Conservation (phyloP, 73 alveolate species). For the Tetrahymena borealis region DNA sequence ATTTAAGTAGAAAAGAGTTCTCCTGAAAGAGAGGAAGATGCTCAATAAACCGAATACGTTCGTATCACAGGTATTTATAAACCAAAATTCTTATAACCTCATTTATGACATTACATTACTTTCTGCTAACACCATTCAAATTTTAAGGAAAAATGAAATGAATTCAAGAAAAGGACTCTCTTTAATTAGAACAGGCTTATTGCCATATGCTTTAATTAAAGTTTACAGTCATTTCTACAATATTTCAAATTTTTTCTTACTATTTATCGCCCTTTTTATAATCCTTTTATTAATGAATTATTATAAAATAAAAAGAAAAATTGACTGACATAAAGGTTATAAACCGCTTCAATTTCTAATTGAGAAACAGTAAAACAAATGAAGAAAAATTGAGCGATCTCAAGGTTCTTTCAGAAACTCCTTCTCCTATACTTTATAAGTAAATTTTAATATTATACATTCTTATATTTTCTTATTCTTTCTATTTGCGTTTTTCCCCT, state of each 20-base stretch:
- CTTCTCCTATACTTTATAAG: not conserved
- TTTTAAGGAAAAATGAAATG: too few species aligned
- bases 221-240: not conserved
- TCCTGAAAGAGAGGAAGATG: conserved; percentile 1
- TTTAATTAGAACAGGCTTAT: too few species aligned
- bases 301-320: not conserved
- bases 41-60: not conserved
- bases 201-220: too few species aligned
- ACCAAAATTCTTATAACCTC: not conserved
- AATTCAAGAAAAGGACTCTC: too few species aligned
- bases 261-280: not conserved
- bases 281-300: not conserved
- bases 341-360: not conserved
- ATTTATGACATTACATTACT: not conserved
- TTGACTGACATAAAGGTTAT: not conserved
- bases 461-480: not conserved
- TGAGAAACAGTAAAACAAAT: not conserved
- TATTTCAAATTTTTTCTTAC: not conserved
- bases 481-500: not conserved
- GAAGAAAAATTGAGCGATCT: not conserved
- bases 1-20: not conserved
- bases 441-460: not conserved
- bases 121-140: too few species aligned
- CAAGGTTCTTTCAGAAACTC: not conserved
- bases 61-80: not conserved